A percentile compares a stretch with the other conserved stretches of the same genome.
Evolutionary conservation across 129 eudicot species (phyloP).

Genomic region (Arctium minus): DNA sequence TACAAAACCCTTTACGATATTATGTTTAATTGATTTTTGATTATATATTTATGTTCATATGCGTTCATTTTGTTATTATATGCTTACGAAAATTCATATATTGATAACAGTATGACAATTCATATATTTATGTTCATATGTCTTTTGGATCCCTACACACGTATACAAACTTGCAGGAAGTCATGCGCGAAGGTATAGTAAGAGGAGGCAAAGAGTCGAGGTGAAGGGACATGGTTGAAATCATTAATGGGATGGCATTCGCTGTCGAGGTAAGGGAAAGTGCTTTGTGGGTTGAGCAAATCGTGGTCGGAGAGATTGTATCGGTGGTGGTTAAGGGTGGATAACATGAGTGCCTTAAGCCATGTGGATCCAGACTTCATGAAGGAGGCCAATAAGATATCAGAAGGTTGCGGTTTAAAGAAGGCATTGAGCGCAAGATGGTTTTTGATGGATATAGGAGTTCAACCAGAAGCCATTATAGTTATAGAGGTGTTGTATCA

Average conservation of each 20-base stretch:
- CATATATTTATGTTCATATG: too few species aligned
- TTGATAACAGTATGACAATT: too few species aligned
- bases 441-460: neutral
- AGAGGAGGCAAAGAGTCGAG: conserved; percentile 8
- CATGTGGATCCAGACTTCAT: conserved; percentile 21
- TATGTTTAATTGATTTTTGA: too few species aligned
- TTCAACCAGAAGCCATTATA: conserved; percentile 20
- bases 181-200: neutral
- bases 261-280: neutral
- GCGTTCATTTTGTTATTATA: too few species aligned
- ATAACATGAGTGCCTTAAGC: conserved; percentile 23
- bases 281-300: conserved; percentile 6
- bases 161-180: conserved; percentile 13
- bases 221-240: neutral
- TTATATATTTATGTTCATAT: too few species aligned
- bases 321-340: conserved; percentile 5
- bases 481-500: conserved; percentile 6
- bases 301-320: conserved; percentile 17
- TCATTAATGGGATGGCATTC: neutral
- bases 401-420: conserved; percentile 5
- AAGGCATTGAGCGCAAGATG: neutral
- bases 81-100: too few species aligned
- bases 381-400: conserved; percentile 17
- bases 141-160: conserved; percentile 19
- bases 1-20: too few species aligned